Base-by-base conservation (phyloP, 352 stramenopile species). In the Globisporangium heterothallicum region DNA sequence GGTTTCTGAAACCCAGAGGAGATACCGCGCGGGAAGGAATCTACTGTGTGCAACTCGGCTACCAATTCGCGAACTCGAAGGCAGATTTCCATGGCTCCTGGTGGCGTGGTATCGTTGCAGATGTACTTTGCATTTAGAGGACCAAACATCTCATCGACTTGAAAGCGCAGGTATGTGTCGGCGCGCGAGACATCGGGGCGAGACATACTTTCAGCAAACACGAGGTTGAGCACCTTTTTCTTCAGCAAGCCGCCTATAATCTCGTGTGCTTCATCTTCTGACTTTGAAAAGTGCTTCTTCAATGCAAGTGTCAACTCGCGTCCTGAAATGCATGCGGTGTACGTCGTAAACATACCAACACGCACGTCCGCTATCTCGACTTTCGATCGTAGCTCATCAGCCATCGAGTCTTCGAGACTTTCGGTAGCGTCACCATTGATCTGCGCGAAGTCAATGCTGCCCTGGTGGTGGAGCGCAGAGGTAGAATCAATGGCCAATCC, bases 111-210 rank as follows among this genome's bases (percentile, higher is more conserved):
- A 26, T 82, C 65, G 16, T 67, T 68, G 38, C 64, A 81, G 19
- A 88, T 70, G 34, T 92, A 88, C 56, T 86, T 86, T 58, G 84
- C 84, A 54, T 94, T 94, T 2, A 93, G 60, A 16, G 82, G 78
- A 4, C 78, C 67, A 56, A 88, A 89, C n/a, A 85, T 53, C 44
- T 92, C 77, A 40, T 94, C 84, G 21, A 94, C 77, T 74, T 92
- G 84, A 48, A 94, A 94, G 8, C 84, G 80, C 40, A 91, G 51
- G 45, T 83, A 89, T 18, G 82, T 89, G 53, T 74, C 65, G 2
- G 59, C 60, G 25, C 74, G 58, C 3, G 55, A 36, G 22, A 88
- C 49, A 49, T 88, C 74, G 8, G 78, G 78, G 26, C 74, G 52
- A 12, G 45, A 61, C 38, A 57, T 61, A 42, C 72, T 66, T 35